Conservation (phyloP, 1,284 basidiomycete genomes). For the Xerocomus amazonicus region DNA sequence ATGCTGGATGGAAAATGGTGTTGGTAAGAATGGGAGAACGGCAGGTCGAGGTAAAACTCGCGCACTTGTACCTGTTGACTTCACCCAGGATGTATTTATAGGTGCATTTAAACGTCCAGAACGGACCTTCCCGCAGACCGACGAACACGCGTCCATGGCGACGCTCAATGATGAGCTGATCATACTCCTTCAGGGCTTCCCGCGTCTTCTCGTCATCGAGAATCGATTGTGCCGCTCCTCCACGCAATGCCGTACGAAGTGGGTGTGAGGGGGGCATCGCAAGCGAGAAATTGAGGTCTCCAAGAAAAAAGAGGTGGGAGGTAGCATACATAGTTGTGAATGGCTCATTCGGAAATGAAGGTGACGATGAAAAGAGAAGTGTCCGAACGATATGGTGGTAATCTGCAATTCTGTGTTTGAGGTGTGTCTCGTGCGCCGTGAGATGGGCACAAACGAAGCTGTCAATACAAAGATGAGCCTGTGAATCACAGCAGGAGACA, state of each 20-base stretch:
- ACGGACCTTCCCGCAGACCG: conserved; percentile 76
- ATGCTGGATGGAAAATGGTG: conserved; percentile 37
- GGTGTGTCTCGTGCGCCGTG: conserved; percentile 76
- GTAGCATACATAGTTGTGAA: conserved; percentile 71
- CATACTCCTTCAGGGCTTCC: conserved; percentile 66
- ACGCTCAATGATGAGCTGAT: conserved; percentile 71
- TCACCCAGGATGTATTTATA: conserved; percentile 85
- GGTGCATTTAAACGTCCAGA: conserved; percentile 83
- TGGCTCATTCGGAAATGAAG: conserved; percentile 37
- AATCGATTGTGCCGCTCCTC: conserved; percentile 36
- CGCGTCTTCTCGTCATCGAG: conserved; percentile 55
- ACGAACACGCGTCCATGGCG: conserved; percentile 62
- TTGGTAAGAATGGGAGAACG: conserved; percentile 1
- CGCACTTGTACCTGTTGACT: conserved; percentile 74
- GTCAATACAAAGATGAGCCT: conserved; percentile 5
- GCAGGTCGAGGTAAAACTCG: conserved; percentile 2
- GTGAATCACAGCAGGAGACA: neutral
- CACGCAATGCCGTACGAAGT: conserved; percentile 33
- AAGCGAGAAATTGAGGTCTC: conserved; percentile 90
- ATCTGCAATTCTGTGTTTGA: conserved; percentile 73
- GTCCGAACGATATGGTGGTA: conserved; percentile 80
- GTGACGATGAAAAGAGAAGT: conserved; percentile 70
- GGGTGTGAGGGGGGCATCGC: conserved; percentile 51
- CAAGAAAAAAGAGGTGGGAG: conserved; percentile 83
- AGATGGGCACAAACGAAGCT: conserved; percentile 95